A percentile compares a stretch with the other conserved stretches of the same genome.
phyloP scores from a whole-genome alignment of 2,329 filamentous ascomycete species.

The Biscogniauxia marginata region DNA sequence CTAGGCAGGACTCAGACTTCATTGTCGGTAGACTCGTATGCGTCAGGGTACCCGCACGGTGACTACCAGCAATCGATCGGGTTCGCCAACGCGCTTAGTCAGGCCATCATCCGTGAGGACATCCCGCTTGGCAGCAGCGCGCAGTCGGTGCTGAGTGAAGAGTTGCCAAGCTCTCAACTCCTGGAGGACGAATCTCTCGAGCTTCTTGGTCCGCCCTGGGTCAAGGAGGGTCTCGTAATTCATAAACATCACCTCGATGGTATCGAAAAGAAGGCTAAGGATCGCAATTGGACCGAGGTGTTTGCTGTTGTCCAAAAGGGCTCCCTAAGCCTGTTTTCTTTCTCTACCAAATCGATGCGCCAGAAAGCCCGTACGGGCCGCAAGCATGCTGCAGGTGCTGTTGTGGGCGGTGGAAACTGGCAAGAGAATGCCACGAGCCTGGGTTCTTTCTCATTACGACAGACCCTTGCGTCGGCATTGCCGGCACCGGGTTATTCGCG shows the following conservation, averaged over 20 bases:
- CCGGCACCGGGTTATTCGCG: conserved; percentile 93
- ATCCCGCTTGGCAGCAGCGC: conserved; percentile 52
- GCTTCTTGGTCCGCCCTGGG: conserved; percentile 92
- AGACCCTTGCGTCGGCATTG: conserved; percentile 87
- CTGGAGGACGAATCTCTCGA: conserved; percentile 92
- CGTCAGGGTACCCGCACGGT: conserved; percentile 68
- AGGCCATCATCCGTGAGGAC: conserved; percentile 94
- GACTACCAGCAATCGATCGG: conserved; percentile 97
- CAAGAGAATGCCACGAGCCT: conserved; percentile 92
- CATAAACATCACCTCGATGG: conserved; percentile 96
- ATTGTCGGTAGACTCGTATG: conserved; percentile 89
- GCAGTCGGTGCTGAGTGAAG: conserved; percentile 57
- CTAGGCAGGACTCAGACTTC: conserved; percentile 87
- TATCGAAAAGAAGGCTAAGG: conserved; percentile 87
- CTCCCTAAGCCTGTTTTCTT: conserved; percentile 91
- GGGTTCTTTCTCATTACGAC: conserved; percentile 81
- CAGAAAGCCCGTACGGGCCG: conserved; percentile 58
- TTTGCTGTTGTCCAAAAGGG: conserved; percentile 97
- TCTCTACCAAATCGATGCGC: conserved; percentile 76
- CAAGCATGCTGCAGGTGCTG: conserved; percentile 53
- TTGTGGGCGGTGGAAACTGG: conserved; percentile 96
- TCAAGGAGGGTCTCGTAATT: conserved; percentile 92
- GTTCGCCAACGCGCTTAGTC: conserved; percentile 93
- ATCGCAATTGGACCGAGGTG: conserved; percentile 90
- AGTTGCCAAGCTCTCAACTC: conserved; percentile 60